Evolutionary conservation across 2,329 filamentous ascomycete genomes (phyloP).

Genomic region (Dactylella cylindrospora): DNA sequence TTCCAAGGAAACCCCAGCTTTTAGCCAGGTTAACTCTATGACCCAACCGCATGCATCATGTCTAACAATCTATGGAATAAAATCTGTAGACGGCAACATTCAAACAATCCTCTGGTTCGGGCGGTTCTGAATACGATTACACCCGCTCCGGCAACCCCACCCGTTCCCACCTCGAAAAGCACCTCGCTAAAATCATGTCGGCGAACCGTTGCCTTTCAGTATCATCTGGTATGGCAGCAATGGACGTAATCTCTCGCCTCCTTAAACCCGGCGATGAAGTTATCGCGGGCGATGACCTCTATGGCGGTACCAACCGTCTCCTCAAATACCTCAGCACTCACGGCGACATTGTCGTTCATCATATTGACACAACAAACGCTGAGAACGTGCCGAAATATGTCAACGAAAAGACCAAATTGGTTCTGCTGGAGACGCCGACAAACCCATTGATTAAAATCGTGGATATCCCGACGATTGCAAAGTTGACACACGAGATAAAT

Average conservation of each 20-base stretch:
- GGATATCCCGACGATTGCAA: slow-evolving; percentile 79
- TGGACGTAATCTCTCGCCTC: slow-evolving; percentile 92
- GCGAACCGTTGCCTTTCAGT: slow-evolving; percentile 87
- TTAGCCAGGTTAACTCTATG: too few species aligned
- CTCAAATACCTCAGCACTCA: slow-evolving; percentile 88
- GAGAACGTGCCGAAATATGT: slow-evolving; percentile 70
- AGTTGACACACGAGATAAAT: slow-evolving; percentile 74
- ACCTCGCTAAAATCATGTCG: slow-evolving; percentile 98
- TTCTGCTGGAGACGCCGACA: slow-evolving; percentile 91
- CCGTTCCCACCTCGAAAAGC: slow-evolving; percentile 89
- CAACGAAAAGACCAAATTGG: slow-evolving; percentile 84
- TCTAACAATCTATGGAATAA: too few species aligned
- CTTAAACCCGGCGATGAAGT: slow-evolving; percentile 93
- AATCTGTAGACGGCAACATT: slow-evolving; percentile 77
- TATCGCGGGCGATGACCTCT: slow-evolving; percentile 93
- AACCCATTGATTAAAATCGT: slow-evolving; percentile 98
- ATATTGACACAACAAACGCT: slow-evolving; percentile 86
- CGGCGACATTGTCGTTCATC: slow-evolving; percentile 88
- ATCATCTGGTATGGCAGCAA: slow-evolving; percentile 92
- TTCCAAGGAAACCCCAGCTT: too few species aligned
- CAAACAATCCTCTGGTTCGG: slow-evolving; percentile 80
- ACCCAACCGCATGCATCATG: too few species aligned
- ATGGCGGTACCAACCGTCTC: slow-evolving; percentile 90
- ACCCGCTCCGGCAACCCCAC: slow-evolving; percentile 97
- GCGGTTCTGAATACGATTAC: slow-evolving; percentile 94